Conservation (phyloP, 768 basidiomycete genomes). For the Leccinum ochraceum region DNA sequence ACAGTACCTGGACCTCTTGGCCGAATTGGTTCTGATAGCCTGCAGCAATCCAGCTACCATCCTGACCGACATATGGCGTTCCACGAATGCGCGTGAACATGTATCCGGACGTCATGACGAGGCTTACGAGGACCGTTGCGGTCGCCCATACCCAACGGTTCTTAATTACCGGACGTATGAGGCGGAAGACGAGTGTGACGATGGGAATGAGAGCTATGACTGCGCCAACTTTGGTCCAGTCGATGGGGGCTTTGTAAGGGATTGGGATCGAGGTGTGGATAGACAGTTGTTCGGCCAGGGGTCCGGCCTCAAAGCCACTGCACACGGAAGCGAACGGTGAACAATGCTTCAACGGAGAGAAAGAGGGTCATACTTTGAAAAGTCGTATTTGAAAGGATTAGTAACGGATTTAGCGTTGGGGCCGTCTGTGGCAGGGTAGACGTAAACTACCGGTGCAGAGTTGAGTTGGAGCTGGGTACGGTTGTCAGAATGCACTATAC, state of each 20-base stretch:
- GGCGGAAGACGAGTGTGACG: conserved; percentile 52
- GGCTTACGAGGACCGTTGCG: conserved; percentile 60
- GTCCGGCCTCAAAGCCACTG: conserved; percentile 83
- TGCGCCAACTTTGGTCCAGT: conserved; percentile 62
- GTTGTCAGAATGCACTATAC: conserved; percentile 12
- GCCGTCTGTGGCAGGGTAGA: conserved; percentile 74
- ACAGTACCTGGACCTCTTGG: conserved; percentile 88
- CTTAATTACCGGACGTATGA: conserved; percentile 62
- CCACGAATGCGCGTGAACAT: conserved; percentile 96
- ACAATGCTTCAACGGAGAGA: not conserved
- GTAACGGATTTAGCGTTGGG: conserved; percentile 55
- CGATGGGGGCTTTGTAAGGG: conserved; percentile 78
- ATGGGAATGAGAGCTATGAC: conserved; percentile 47
- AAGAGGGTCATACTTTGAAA: conserved; percentile 56
- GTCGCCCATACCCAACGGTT: conserved; percentile 80
- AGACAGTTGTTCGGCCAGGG: conserved; percentile 76
- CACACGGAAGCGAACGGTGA: conserved; percentile 2
- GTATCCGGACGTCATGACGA: conserved; percentile 88
- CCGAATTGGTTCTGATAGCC: conserved; percentile 92
- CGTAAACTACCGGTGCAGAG: conserved; percentile 82
- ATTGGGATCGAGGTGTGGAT: conserved; percentile 76
- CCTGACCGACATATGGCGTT: conserved; percentile 63
- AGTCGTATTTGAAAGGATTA: conserved; percentile 72
- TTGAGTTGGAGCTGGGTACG: conserved; percentile 67
- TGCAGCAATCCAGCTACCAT: conserved; percentile 78